Percentiles rank a stretch among this genome's conserved stretches.
Evolutionary conservation across 73 alveolate species (phyloP).

Genomic region (Breviolum minutum): DNA sequence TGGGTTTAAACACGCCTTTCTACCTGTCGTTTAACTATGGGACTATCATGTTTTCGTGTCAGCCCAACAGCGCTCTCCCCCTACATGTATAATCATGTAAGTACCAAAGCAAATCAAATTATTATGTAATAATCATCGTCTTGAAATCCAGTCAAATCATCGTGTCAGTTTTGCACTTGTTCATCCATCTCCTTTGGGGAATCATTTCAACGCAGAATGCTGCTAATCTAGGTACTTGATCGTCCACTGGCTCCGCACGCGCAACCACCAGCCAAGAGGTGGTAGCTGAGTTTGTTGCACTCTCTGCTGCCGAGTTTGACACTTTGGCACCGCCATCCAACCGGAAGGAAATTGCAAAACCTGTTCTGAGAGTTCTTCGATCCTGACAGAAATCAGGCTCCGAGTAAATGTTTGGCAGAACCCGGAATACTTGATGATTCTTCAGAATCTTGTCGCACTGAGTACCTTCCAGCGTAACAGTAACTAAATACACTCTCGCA

Average conservation of each 20-base stretch:
- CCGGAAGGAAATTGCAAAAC: background rate
- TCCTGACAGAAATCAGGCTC: background rate
- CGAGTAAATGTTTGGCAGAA: background rate
- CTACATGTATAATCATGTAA: too few species aligned
- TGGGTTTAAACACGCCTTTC: too few species aligned
- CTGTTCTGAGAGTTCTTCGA: background rate
- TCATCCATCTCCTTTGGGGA: background rate
- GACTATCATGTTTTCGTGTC: too few species aligned
- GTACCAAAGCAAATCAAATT: background rate
- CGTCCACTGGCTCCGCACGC: slow-evolving; percentile 73
- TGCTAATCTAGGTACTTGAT: background rate
- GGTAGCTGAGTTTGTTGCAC: background rate
- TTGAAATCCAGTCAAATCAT: too few species aligned
- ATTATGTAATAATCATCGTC: background rate
- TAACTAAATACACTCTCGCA: too few species aligned
- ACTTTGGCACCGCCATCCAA: background rate
- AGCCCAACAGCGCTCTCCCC: too few species aligned
- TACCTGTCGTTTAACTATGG: too few species aligned
- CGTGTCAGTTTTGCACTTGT: too few species aligned
- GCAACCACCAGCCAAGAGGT: slow-evolving; percentile 53
- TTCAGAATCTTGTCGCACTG: too few species aligned
- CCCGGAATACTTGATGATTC: too few species aligned
- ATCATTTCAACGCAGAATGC: background rate
- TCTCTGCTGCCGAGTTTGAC: background rate
- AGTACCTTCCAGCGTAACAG: too few species aligned